Evolutionary conservation across 768 basidiomycete species (phyloP), one percentile per base, ranked within the genome.

Genomic region (Serendipita sp.): DNA sequence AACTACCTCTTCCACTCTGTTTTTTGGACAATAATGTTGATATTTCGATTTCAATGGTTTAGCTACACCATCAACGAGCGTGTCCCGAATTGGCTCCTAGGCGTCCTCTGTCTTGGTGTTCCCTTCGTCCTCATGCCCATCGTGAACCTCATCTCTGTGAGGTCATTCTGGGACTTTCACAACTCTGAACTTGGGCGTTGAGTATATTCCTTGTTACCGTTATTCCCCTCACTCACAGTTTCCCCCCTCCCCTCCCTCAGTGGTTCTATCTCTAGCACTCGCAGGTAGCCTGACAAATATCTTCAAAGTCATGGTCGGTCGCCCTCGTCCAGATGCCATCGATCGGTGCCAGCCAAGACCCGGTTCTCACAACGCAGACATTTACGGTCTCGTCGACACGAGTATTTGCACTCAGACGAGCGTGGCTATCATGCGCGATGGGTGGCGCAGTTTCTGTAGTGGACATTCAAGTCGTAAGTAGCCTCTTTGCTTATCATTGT

Each of bases 81-180:
- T 64, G 80, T 92, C 8, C 86, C 88, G 10, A 36, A 60, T 60
- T 60, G 55, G 55, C 55, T 60, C 10, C 33, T 3, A 86, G 88
- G 69, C 60, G 82, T 75, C 62, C 16, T 58, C 40, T 62, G 15
- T 3, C 44, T 80, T 31, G 81, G 85, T 2, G 78, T 88, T 2
- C 94, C 94, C 0, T 71, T 90, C 23, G 69, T 83, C 50, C 74
- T 91, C 46, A 83, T 90, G 69, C 78, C 85, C 18, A 67, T 83
- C 18, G 79, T 94, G 68, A 88, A 89, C 68, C 65, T 83, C 23
- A 58, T 88, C 13, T 86, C 90, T 23, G 76, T 91, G 33, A 81
- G 86, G n/a, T 86, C 84, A 2, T 84, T 83, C 77, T 97, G 93
- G 92, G 94, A 96, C 70, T 75, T 87, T 34, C 94, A 96, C 70